These are phyloP conservation scores for Coprinellus aureogranulatus DNA, from an alignment of 768 basidiomycete genomes.

Conservation along the genomic window DNA sequence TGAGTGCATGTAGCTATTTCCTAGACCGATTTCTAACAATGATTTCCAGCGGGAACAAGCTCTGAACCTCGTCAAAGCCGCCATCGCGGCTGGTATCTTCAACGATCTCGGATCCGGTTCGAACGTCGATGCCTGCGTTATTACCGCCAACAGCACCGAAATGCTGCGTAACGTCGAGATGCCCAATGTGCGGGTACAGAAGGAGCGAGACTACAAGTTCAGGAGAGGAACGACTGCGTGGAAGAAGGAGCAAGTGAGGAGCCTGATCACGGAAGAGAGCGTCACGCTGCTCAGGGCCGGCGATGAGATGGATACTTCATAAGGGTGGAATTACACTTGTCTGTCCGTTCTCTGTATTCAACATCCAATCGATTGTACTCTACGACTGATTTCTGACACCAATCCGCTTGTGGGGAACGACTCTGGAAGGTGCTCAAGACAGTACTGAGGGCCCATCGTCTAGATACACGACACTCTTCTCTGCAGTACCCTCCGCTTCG, in stretches of 20 bases:
- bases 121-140: slow-evolving; percentile 97
- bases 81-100: slow-evolving; percentile 95
- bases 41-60: slow-evolving; percentile 69
- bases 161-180: slow-evolving; percentile 92
- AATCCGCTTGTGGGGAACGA: no score
- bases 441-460: no score
- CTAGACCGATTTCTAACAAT: neutral
- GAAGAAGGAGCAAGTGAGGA: slow-evolving; percentile 76
- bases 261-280: slow-evolving; percentile 70
- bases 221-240: slow-evolving; percentile 85
- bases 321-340: no score
- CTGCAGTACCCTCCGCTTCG: neutral
- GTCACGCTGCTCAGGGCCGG: slow-evolving; percentile 47
- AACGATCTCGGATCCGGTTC: slow-evolving; percentile 98
- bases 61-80: slow-evolving; percentile 76
- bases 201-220: slow-evolving; percentile 74
- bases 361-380: no score
- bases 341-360: no score
- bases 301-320: slow-evolving; percentile 84
- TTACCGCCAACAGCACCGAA: slow-evolving; percentile 82
- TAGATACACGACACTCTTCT: neutral
- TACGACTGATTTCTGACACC: no score
- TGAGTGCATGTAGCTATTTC: slow-evolving; percentile 33
- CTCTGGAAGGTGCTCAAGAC: no score
- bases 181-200: slow-evolving; percentile 81